Conservation (phyloP, 2,329 filamentous ascomycete species). For the Epichloe sylvatica region DNA sequence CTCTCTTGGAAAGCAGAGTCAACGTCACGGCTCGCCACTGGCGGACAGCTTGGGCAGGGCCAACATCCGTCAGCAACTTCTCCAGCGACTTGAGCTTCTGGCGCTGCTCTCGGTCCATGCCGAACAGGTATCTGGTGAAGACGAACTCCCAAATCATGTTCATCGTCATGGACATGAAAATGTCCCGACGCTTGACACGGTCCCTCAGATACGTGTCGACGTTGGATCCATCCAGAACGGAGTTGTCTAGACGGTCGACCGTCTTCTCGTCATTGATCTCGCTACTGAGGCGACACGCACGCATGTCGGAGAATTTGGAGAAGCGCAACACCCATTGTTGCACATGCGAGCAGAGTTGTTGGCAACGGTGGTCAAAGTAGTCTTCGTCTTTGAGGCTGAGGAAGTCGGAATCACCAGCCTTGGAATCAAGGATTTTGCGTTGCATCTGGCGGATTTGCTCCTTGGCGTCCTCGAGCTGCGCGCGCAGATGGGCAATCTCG, state of each 20-base stretch:
- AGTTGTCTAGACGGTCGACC: constrained; percentile 86
- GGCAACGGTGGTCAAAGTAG: constrained; percentile 87
- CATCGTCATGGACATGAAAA: constrained; percentile 99
- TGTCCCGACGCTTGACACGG: constrained; percentile 74
- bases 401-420: constrained; percentile 54
- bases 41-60: constrained; percentile 75
- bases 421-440: constrained; percentile 41
- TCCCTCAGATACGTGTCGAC: constrained; percentile 80
- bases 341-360: constrained; percentile 87
- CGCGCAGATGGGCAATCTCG: constrained; percentile 65
- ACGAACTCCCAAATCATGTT: constrained; percentile 99
- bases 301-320: constrained; percentile 92
- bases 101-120: constrained; percentile 94
- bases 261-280: constrained; percentile 88
- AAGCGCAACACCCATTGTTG: constrained; percentile 97
- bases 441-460: constrained; percentile 41
- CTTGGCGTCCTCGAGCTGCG: constrained; percentile 62
- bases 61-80: constrained; percentile 79
- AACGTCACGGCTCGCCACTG: constrained; percentile 95
- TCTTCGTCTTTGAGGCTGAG: constrained; percentile 76
- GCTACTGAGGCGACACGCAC: constrained; percentile 66
- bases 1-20: constrained; percentile 69
- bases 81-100: constrained; percentile 95
- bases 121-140: constrained; percentile 94
- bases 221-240: constrained; percentile 84